Percentiles rank a stretch among this genome's conserved stretches.
These are phyloP conservation scores for Kandelia obovata DNA, from an alignment of 345 rosid species.

Conservation along the genomic window DNA sequence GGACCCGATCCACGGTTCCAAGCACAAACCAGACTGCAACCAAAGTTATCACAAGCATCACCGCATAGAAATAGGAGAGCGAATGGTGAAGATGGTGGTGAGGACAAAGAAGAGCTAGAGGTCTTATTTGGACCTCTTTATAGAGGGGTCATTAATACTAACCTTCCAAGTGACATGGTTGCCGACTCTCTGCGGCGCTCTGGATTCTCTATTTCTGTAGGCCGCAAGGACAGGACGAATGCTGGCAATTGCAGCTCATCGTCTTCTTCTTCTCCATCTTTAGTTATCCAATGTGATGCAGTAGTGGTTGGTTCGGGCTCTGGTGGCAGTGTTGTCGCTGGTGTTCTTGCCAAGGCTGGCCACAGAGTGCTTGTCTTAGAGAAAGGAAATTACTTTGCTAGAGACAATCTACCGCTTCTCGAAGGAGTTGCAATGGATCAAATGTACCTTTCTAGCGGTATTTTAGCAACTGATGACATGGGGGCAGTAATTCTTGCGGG, in stretches of 20 bases:
- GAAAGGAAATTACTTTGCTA: conserved; percentile 65
- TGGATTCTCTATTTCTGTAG: conserved; percentile 45
- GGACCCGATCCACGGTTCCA: conserved; percentile 59
- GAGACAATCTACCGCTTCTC: conserved; percentile 59
- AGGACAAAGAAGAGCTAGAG: conserved; percentile 19
- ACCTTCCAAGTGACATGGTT: conserved; percentile 42
- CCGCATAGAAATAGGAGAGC: neutral
- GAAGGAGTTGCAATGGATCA: conserved; percentile 76
- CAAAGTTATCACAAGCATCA: conserved; percentile 10
- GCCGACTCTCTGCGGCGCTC: conserved; percentile 28
- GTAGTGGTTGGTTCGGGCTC: conserved; percentile 85
- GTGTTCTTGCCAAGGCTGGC: conserved; percentile 69
- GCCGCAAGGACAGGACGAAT: conserved; percentile 5
- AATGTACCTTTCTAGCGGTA: conserved; percentile 62
- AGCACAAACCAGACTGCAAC: conserved; percentile 5
- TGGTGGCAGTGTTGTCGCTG: conserved; percentile 78
- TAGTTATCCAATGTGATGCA: conserved; percentile 63
- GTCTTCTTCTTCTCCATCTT: conserved; percentile 25
- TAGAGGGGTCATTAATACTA: conserved; percentile 46
- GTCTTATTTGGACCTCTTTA: conserved; percentile 58
- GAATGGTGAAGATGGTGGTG: neutral
- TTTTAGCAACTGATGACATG: conserved; percentile 56
- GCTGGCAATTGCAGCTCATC: neutral
- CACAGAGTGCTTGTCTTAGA: conserved; percentile 72
- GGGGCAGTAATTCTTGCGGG: conserved; percentile 60